Evolutionary conservation across 305 asterid species (phyloP).

Genomic region (Fraxinus dipetala): DNA sequence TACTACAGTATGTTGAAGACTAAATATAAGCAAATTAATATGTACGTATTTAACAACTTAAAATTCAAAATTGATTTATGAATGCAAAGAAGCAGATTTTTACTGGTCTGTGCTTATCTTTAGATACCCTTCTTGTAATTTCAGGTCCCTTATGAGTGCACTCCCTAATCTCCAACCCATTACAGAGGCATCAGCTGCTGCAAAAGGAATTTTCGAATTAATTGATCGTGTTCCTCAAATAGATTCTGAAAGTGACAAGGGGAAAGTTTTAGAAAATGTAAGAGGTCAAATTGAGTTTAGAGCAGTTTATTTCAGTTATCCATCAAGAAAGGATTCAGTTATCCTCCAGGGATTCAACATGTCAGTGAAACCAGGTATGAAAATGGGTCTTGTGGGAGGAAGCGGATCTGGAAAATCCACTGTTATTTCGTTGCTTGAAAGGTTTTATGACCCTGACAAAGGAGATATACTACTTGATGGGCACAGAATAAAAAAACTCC

Average conservation of each 20-base stretch:
- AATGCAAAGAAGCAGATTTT: background rate
- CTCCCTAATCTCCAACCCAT: constrained; percentile 47
- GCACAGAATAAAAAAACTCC: constrained; percentile 40
- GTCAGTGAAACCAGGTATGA: constrained; percentile 45
- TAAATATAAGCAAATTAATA: too few species aligned
- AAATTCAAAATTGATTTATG: background rate
- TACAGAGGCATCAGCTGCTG: constrained; percentile 53
- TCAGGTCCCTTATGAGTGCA: constrained; percentile 39
- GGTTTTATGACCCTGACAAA: constrained; percentile 60
- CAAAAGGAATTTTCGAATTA: constrained; percentile 44
- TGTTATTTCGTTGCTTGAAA: constrained; percentile 51
- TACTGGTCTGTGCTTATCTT: background rate
- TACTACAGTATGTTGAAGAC: background rate
- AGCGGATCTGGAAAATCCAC: constrained; percentile 79
- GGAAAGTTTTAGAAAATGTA: constrained; percentile 31
- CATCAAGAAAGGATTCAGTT: constrained; percentile 54
- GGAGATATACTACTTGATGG: constrained; percentile 68
- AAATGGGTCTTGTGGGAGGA: constrained; percentile 63
- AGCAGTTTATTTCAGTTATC: constrained; percentile 54
- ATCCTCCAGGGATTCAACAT: constrained; percentile 46
- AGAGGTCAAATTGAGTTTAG: constrained; percentile 63
- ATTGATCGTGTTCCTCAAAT: constrained; percentile 48
- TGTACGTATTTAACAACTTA: background rate
- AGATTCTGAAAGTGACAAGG: constrained; percentile 39
- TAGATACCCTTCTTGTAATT: constrained; percentile 4